phyloP scores from a whole-genome alignment of 2,329 filamentous ascomycete species.

The Tolypocladium endophyticum region DNA sequence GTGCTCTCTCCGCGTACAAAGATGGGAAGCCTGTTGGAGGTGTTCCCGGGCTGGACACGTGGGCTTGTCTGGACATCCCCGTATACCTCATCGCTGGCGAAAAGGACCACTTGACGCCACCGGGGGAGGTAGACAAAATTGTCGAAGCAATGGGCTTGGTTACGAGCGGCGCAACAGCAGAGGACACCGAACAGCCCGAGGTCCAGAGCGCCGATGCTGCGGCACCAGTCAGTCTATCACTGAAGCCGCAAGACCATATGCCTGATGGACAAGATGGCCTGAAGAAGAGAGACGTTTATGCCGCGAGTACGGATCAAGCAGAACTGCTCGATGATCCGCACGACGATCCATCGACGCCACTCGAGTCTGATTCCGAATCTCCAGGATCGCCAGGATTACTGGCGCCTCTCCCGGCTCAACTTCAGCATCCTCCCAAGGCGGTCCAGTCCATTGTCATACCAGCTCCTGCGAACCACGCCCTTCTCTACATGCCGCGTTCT shows the following conservation, averaged over 20 bases:
- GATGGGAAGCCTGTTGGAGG: conserved; percentile 46
- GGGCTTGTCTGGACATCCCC: conserved; percentile 63
- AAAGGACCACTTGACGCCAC: conserved; percentile 65
- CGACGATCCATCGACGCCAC: conserved; percentile 35
- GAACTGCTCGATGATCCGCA: conserved; percentile 25
- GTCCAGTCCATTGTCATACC: conserved; percentile 64
- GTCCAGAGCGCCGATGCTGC: conserved; percentile 32
- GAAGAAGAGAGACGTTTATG: not conserved
- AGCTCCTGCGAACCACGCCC: conserved; percentile 67
- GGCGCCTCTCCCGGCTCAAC: conserved; percentile 33
- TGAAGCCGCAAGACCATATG: conserved; percentile 17
- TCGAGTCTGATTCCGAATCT: conserved; percentile 28
- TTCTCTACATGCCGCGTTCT: conserved; percentile 70
- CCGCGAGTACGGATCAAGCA: not conserved
- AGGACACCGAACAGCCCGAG: not conserved
- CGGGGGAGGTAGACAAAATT: conserved; percentile 61
- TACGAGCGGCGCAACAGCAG: conserved; percentile 3
- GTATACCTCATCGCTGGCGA: conserved; percentile 72
- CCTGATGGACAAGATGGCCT: conserved; percentile 11
- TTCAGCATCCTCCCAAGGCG: conserved; percentile 36
- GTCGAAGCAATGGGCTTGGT: conserved; percentile 23
- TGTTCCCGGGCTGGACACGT: conserved; percentile 58
- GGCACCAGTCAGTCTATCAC: conserved; percentile 32
- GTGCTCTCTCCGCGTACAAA: conserved; percentile 52
- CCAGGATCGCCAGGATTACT: conserved; percentile 12